phyloP scores from a whole-genome alignment of 768 basidiomycete species.

The Amanita polypyramis region DNA sequence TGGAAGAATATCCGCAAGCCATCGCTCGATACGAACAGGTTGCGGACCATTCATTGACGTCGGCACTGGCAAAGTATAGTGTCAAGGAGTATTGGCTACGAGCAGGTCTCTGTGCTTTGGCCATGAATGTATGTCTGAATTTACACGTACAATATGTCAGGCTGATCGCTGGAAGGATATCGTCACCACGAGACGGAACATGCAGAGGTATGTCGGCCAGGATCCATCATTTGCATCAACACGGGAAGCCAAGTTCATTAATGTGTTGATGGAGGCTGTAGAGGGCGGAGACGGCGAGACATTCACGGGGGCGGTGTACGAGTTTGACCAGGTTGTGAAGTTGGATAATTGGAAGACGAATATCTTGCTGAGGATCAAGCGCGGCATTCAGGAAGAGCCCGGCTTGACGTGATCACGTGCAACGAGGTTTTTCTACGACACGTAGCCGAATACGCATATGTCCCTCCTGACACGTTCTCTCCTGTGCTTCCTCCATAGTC shows the following conservation, averaged over 20 bases:
- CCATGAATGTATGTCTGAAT: slow-evolving; percentile 58
- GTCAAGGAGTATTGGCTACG: slow-evolving; percentile 97
- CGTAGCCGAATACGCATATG: slow-evolving; percentile 21
- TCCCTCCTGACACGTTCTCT: slow-evolving; percentile 32
- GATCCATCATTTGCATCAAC: slow-evolving; percentile 83
- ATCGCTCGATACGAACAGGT: slow-evolving; percentile 88
- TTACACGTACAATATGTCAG: neutral
- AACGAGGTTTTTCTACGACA: neutral
- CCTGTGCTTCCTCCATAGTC: slow-evolving; percentile 44
- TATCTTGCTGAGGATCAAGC: slow-evolving; percentile 87
- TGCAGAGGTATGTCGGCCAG: slow-evolving; percentile 66
- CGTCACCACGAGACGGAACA: slow-evolving; percentile 72
- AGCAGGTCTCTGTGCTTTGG: slow-evolving; percentile 79
- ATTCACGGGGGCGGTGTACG: slow-evolving; percentile 79
- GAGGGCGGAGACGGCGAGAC: slow-evolving; percentile 38
- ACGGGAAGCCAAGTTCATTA: slow-evolving; percentile 85
- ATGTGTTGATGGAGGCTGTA: slow-evolving; percentile 64
- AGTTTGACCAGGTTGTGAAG: slow-evolving; percentile 87
- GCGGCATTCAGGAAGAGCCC: slow-evolving; percentile 45
- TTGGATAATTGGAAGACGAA: slow-evolving; percentile 95
- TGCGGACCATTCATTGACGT: slow-evolving; percentile 70
- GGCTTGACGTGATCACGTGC: slow-evolving; percentile 20
- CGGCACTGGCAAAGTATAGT: slow-evolving; percentile 90
- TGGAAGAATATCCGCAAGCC: slow-evolving; percentile 78
- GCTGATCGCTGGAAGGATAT: slow-evolving; percentile 56